Base-by-base conservation (phyloP, 1,284 basidiomycete species). In the Sporisorium sorghi region DNA sequence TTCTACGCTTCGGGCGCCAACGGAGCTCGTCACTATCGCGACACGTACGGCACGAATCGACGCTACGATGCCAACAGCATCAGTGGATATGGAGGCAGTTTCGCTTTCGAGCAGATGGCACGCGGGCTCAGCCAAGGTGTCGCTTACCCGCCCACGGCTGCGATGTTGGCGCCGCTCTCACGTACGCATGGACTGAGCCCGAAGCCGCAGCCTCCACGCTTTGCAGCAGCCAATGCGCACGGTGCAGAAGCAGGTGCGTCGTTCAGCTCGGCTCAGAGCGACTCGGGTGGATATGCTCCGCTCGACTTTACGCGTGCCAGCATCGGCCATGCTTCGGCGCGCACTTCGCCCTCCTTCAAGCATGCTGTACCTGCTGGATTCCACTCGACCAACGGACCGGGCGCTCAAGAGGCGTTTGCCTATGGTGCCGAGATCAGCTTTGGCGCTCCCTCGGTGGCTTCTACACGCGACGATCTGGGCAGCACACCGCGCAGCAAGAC, bases 51-150 rank as follows among this genome's bases (percentile, higher is more conserved):
- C 26, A 37, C 58, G 14, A 67, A 64, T 24, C 61, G 71, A 42
- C 67, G 76, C 40, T 71, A 72, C 60, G 71, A 79, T 17, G 52
- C 42, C 7, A 48, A 58, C 30, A 70, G 53, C 30, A 63, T 71
- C 39, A 72, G 76, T 28, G 77, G 73, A 1, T 65, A 70, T 12
- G 80, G 77, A 33, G 80, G 81, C 39, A 80, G 78, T 47, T 81
- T 83, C 47, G 80, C 80, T 0, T 83, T 81, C 43, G 80, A 82
- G 49, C 79, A 81, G 53, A 82, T 82, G 80, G 80, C 80, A n/a
- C 68, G 79, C 11, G 76, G 78, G 1, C 59, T 82, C 8, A 73
- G 73, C 24, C 78, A 79, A 51, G 73, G 77, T 21, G 58, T 81
- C 8, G 74, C 78, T 0, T 79, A 71, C 23, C 79, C 81, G 19